Evolutionary conservation across 2,329 filamentous ascomycete species (phyloP).

Genomic region (Tolypocladium album): DNA sequence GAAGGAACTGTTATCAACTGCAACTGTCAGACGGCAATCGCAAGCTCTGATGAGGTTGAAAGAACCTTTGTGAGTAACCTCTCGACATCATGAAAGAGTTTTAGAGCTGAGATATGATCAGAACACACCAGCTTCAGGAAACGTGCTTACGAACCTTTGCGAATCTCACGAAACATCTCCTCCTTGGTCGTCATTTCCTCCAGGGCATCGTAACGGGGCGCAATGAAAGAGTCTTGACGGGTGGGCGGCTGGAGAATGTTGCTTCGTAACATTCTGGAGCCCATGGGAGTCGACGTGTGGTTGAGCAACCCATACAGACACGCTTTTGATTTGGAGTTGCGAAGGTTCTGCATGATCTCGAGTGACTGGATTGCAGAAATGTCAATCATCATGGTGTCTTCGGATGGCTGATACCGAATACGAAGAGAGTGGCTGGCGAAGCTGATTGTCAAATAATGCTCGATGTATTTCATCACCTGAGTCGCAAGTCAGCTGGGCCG

Average conservation of each 20-base stretch:
- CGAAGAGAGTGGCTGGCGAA: constrained; percentile 35
- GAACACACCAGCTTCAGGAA: not conserved
- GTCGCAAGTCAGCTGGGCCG: constrained; percentile 7
- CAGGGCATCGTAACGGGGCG: constrained; percentile 67
- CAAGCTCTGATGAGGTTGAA: no score
- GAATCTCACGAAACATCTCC: constrained; percentile 70
- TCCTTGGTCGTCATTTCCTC: constrained; percentile 74
- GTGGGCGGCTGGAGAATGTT: constrained; percentile 87
- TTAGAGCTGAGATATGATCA: constrained; percentile 44
- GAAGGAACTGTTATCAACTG: constrained; percentile 69
- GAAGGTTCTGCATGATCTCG: constrained; percentile 82
- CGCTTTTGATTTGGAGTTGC: constrained; percentile 65
- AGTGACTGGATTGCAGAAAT: constrained; percentile 76
- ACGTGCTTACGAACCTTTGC: constrained; percentile 42
- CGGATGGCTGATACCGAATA: constrained; percentile 79
- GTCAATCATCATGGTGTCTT: constrained; percentile 94
- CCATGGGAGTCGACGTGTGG: constrained; percentile 80
- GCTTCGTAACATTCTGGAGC: constrained; percentile 67
- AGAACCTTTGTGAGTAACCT: constrained; percentile 59
- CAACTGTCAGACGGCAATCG: not conserved
- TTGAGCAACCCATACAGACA: constrained; percentile 81
- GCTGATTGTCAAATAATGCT: constrained; percentile 53
- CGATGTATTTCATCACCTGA: constrained; percentile 72
- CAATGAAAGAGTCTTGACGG: constrained; percentile 50
- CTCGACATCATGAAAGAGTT: constrained; percentile 67